phyloP scores from a whole-genome alignment of 495 filamentous ascomycete genomes.

The Aspergillus baeticus region DNA sequence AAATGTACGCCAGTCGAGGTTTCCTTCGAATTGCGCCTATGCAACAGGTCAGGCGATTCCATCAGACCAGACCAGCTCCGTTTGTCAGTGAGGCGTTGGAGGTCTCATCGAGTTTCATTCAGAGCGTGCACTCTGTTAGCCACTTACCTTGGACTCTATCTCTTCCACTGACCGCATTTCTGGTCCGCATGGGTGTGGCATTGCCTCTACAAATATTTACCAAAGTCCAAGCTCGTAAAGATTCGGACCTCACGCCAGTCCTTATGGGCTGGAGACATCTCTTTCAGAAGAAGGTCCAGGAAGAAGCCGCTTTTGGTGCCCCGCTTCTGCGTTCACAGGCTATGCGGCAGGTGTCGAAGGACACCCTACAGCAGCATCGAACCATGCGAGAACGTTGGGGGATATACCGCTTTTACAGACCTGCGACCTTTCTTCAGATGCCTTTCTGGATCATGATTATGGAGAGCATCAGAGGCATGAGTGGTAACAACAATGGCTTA shows the following conservation, averaged over 20 bases:
- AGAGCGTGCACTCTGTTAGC: conserved; percentile 58
- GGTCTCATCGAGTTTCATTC: conserved; percentile 54
- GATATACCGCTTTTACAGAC: conserved; percentile 50
- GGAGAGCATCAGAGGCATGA: conserved; percentile 65
- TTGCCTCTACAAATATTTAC: conserved; percentile 59
- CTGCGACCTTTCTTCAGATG: conserved; percentile 46
- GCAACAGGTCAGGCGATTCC: conserved; percentile 43
- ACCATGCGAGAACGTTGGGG: conserved; percentile 45
- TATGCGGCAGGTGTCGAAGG: not conserved
- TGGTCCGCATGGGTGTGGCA: conserved; percentile 57
- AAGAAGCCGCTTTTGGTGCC: not conserved
- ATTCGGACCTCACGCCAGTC: conserved; percentile 50
- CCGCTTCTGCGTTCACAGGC: conserved; percentile 1
- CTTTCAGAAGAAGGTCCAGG: conserved; percentile 4
- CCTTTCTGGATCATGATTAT: conserved; percentile 70
- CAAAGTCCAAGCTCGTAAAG: conserved; percentile 38
- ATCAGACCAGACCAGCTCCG: conserved; percentile 38
- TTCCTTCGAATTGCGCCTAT: conserved; percentile 2
- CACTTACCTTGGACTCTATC: conserved; percentile 67
- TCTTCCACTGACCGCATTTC: conserved; percentile 67
- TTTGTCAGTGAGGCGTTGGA: conserved; percentile 49
- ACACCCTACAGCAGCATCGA: conserved; percentile 21
- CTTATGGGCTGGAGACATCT: conserved; percentile 42
- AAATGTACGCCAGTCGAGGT: not conserved
- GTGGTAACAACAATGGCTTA: conserved; percentile 54